Evolutionary conservation across 2,329 filamentous ascomycete species (phyloP), one percentile per base, ranked within the genome.

Genomic region (Fusarium sterilihyphosum): DNA sequence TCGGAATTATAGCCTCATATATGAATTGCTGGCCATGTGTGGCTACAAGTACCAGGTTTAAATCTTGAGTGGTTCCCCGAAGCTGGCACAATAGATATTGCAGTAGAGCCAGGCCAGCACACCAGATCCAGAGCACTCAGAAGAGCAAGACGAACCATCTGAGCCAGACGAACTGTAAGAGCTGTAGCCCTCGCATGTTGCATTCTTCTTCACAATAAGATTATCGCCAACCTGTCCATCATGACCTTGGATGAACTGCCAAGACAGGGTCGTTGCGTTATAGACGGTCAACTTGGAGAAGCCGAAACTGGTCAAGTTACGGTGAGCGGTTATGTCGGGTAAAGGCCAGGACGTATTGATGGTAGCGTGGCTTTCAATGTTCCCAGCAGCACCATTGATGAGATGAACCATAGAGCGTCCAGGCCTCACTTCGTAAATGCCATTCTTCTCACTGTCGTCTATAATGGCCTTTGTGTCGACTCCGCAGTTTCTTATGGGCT

Each of bases 321-420:
- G 44, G 4, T 38, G 9, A 2, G 26, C 17, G 4, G 62, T 63
- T 16, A 65, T 37, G 2, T 43, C 7, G 0, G 52, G 52, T 17
- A 54, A 1, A 16, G 35, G 26, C 16, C 0, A 0, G 3, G 44
- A 14, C 7, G 2, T 8, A 0, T 37, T 26, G 3, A 16, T 37
- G 11, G 58, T 65, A 12, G 44, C 18, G 22, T 65, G 62, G 31
- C 58, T 65, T 17, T 65, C 62, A 1, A 53, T 62, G 1, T 65
- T 65, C 5, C 62, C 62, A 38, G 46, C 62, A 37, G 62, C 58
- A 12, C 58, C 62, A 1, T 65, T 65, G 18, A 65, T 44, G 1
- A 63, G 58, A 13, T 65, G 58, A 1, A 65, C 37, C 26, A 65
- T 46, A 0, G 62, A 65, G 1, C 29, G 2, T 2, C 58, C 62